phyloP scores from a whole-genome alignment of 192 early-diverging fungal species.

The Dimargaris verticillata region DNA sequence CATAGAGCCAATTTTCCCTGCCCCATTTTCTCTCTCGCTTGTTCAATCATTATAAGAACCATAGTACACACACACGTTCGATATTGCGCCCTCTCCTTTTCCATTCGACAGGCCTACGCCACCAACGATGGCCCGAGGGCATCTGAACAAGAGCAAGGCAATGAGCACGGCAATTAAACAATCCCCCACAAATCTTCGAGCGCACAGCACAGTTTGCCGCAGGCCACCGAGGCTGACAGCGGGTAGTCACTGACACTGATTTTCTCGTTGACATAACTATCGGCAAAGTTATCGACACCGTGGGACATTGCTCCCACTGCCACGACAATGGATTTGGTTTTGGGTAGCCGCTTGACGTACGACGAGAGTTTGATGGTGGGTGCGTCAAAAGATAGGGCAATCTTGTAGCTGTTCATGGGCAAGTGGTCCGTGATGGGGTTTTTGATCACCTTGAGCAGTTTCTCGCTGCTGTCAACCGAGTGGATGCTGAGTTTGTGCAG shows the following conservation, averaged over 20 bases:
- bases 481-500: slow-evolving; percentile 93
- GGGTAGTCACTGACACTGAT: slow-evolving; percentile 95
- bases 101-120: no score
- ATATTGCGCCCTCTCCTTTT: no score
- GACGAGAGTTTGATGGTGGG: slow-evolving; percentile 62
- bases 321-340: slow-evolving; percentile 68
- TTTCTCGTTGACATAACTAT: slow-evolving; percentile 91
- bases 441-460: slow-evolving; percentile 90
- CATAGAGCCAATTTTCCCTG: no score
- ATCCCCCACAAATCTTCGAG: slow-evolving; percentile 86
- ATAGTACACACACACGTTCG: no score
- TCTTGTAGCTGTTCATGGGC: slow-evolving; percentile 69
- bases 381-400: slow-evolving; percentile 76
- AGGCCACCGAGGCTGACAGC: slow-evolving; percentile 90
- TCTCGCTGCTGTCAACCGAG: slow-evolving; percentile 78
- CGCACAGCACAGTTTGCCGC: slow-evolving; percentile 79
- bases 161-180: no score
- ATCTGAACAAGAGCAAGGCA: no score
- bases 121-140: no score
- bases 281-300: slow-evolving; percentile 88
- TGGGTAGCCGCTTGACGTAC: slow-evolving; percentile 62
- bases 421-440: slow-evolving; percentile 95
- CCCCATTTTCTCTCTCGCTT: no score
- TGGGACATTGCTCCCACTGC: slow-evolving; percentile 95
- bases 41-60: no score